Evolutionary conservation across 345 rosid species (phyloP), one percentile per base, ranked within the genome.

Genomic region (Linum lewisii): DNA sequence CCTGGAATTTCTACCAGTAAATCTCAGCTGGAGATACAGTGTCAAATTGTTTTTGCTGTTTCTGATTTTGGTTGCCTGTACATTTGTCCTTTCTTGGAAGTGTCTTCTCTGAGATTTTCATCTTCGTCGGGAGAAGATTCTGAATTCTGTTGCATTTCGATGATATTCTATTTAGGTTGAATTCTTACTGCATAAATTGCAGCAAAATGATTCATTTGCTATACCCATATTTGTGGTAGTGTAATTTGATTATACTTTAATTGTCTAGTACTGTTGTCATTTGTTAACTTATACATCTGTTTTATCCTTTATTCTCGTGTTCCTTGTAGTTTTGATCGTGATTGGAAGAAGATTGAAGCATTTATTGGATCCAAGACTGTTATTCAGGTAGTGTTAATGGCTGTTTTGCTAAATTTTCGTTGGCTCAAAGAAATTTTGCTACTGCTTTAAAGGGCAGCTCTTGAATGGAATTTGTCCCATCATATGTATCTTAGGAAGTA

Each of bases 271-370:
- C 47, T 59, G 64, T 16, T 73, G 66, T 57, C 47, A 62, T 23
- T 57, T 38, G 55, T 66, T 45, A 26, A n/a, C 49, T 61, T 37
- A 20, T 42, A 21, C 38, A 29, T 8, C 34, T 22, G 49, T 19
- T 5, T 9, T 25, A 22, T 7, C 24, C 32, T 47, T 7, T 58
- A 4, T 50, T 66, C 25, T 23, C 7, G 20, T 62, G 55, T 29
- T 73, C 57, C 24, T 63, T 25, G 56, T 51, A 88, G 96, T 63
- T 88, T 88, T 81, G 96, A 88, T 24, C 88, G 94, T 60, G 96
- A 88, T 71, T 88, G 96, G 96, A 88, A 86, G 69, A 88, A 88
- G 73, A 88, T 88, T 61, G 90, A 88, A 79, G 90, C 96, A 24
- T 88, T 88, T 66, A 64, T 85, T 64, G 96, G 94, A 60, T 85